These are phyloP conservation scores for Cryptococcus sp. DNA, from an alignment of 1,284 basidiomycete genomes.

Conservation along the genomic window DNA sequence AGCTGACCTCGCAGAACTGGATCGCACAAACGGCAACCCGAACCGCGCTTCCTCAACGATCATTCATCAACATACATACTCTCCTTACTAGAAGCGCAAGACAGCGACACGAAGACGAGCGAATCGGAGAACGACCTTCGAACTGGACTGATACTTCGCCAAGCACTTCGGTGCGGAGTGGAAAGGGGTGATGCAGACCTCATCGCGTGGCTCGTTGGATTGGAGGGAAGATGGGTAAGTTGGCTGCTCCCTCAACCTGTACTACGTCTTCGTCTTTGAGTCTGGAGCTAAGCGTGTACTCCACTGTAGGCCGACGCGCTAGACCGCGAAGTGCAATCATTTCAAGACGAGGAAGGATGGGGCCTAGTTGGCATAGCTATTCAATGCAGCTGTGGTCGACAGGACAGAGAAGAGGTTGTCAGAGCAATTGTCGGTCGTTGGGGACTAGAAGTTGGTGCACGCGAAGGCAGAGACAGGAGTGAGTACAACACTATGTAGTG, in stretches of 20 bases:
- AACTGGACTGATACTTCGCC: slow-evolving; percentile 32
- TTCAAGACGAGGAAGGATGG: slow-evolving; percentile 79
- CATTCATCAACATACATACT: slow-evolving; percentile 20
- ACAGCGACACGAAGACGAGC: not conserved
- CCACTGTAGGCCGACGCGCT: slow-evolving; percentile 33
- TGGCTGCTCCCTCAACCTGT: not conserved
- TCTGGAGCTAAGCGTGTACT: not conserved
- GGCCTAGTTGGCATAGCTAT: slow-evolving; percentile 77
- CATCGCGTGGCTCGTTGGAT: slow-evolving; percentile 34
- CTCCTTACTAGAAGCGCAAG: slow-evolving; percentile 15
- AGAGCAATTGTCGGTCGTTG: slow-evolving; percentile 76
- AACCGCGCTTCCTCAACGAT: slow-evolving; percentile 21
- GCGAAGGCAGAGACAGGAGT: slow-evolving; percentile 30
- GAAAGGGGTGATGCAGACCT: slow-evolving; percentile 42
- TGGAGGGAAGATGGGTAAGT: slow-evolving; percentile 42
- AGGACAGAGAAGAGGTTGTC: slow-evolving; percentile 83
- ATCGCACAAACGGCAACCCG: slow-evolving; percentile 13
- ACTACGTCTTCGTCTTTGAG: not conserved
- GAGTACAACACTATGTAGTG: not conserved
- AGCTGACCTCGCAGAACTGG: not conserved
- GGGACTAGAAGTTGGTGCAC: slow-evolving; percentile 53
- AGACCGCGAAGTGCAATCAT: slow-evolving; percentile 27
- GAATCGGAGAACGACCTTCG: slow-evolving; percentile 9
- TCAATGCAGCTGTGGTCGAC: slow-evolving; percentile 68
- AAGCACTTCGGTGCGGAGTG: slow-evolving; percentile 42